A percentile compares a stretch with the other conserved stretches of the same genome.
Conservation (phyloP, 345 rosid species). For the Boechera retrofracta region DNA sequence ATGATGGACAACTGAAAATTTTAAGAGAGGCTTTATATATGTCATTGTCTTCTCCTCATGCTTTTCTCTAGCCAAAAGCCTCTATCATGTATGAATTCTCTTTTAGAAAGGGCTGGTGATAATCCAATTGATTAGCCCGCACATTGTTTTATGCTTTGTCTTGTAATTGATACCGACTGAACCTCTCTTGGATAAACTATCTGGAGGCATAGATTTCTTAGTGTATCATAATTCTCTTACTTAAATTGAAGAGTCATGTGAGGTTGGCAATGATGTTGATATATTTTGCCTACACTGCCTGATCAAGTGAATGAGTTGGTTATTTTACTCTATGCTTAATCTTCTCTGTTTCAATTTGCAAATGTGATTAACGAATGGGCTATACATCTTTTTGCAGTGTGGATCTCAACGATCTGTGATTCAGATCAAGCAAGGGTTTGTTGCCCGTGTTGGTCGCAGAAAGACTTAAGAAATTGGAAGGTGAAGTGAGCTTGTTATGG, state of each 20-base stretch:
- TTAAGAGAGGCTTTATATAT: background rate
- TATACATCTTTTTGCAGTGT: conserved; percentile 60
- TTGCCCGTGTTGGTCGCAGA: conserved; percentile 97
- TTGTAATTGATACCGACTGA: conserved; percentile 4
- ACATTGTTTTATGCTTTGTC: background rate
- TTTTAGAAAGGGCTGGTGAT: background rate
- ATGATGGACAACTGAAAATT: background rate
- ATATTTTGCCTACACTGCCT: background rate
- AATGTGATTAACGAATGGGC: conserved; percentile 12
- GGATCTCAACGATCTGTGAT: conserved; percentile 97
- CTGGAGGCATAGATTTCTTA: background rate
- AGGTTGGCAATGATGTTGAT: background rate
- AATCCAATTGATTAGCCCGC: background rate
- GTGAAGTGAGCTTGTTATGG: conserved; percentile 35
- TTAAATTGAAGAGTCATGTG: background rate
- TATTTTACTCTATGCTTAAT: background rate
- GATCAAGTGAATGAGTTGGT: conserved; percentile 14
- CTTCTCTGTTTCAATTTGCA: background rate
- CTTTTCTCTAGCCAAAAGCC: conserved; percentile 13
- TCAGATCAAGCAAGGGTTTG: conserved; percentile 94
- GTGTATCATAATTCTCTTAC: background rate
- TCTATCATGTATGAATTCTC: background rate
- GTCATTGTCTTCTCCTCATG: background rate
- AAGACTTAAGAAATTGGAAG: conserved; percentile 51
- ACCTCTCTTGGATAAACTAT: background rate